A percentile compares a stretch with the other conserved stretches of the same genome.
phyloP scores from a whole-genome alignment of 2,329 filamentous ascomycete species.

The Beauveria medogensis region DNA sequence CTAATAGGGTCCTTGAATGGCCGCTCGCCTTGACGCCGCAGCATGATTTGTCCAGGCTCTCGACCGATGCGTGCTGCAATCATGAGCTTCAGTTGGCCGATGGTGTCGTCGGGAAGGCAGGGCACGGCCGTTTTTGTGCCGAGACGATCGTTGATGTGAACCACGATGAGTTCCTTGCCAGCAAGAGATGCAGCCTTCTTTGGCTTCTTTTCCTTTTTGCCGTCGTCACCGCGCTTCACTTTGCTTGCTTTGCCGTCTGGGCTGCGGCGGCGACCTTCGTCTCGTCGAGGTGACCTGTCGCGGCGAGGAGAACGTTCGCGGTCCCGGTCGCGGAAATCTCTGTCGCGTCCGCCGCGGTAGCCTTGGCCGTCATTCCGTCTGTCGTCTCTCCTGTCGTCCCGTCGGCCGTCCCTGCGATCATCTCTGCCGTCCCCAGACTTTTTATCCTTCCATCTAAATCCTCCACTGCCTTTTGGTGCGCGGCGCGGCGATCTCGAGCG shows the following conservation, averaged over 20 bases:
- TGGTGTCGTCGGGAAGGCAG: conserved; percentile 74
- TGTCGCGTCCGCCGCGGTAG: conserved; percentile 20
- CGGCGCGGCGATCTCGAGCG: conserved; percentile 22
- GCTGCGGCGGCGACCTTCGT: conserved; percentile 15
- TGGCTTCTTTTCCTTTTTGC: conserved; percentile 30
- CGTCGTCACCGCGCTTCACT: conserved; percentile 22
- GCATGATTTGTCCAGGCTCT: conserved; percentile 81
- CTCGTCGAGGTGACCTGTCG: conserved; percentile 15
- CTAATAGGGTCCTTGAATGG: conserved; percentile 90
- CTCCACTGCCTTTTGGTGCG: conserved; percentile 27
- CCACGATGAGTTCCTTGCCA: conserved; percentile 80
- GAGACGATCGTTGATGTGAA: conserved; percentile 88
- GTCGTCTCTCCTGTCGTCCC: conserved; percentile 33
- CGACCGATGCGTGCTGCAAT: conserved; percentile 84
- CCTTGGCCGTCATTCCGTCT: conserved; percentile 16
- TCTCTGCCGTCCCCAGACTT: conserved; percentile 34
- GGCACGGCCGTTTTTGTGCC: conserved; percentile 94
- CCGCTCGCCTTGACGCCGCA: conserved; percentile 85
- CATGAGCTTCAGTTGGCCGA: conserved; percentile 83
- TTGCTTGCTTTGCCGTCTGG: conserved; percentile 14
- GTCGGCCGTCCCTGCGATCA: conserved; percentile 28
- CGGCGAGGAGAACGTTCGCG: conserved; percentile 14
- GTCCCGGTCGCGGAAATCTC: conserved; percentile 18
- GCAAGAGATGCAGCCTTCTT: conserved; percentile 23
- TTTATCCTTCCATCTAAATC: conserved; percentile 54